Base-by-base conservation (phyloP, 257 asterid species). In the Jasminum sambac region DNA sequence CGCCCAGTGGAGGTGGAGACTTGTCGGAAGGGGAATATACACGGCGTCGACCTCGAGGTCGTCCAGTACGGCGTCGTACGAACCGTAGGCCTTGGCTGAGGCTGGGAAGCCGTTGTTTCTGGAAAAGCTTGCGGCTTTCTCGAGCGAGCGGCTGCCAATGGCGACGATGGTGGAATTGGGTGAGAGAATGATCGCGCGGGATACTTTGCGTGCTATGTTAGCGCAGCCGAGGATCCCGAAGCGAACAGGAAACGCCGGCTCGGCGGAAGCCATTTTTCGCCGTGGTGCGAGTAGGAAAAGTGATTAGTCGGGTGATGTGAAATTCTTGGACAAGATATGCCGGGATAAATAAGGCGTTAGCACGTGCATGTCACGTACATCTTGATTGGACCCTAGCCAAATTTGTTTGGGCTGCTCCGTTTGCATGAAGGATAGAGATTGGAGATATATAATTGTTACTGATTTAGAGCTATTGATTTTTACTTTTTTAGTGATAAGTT, bases 11-110 rank as follows among this genome's bases (percentile, higher is more conserved):
- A 61, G 34, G 42, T 61, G 75, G 12, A 71, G 75, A 68, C 68
- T 71, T 3, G 75, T 61, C 13, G 75, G 75, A 6, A 71, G 75
- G 7, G 75, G 75, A 6, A 71, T 61, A 40, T 71, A 71, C 16
- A 71, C 75, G 13, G 75, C 75, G 17, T 71, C 75, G 21, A 71
- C 75, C 9, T 71, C 37, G 10, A 68, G 48, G 36, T 71, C 75
- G 8, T 70, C 74, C 30, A 70, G 42, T 5, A 70, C 74, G 11
- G 59, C 68, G 1, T 40, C 74, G 34, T 70, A 71, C 57, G 68
- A 60, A 17, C 68, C 68, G 21, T 71, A 71, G 2, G 64, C 17
- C n/a, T 43, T 60, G 7, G 60, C 75, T 3, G 75, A 39, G 6
- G 37, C 36, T 5, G 75, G 75, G 10, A 40, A 71, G 16, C 38